Evolutionary conservation across 768 basidiomycete species (phyloP), one percentile per base, ranked within the genome.

Genomic region (Termitomyces sp.): DNA sequence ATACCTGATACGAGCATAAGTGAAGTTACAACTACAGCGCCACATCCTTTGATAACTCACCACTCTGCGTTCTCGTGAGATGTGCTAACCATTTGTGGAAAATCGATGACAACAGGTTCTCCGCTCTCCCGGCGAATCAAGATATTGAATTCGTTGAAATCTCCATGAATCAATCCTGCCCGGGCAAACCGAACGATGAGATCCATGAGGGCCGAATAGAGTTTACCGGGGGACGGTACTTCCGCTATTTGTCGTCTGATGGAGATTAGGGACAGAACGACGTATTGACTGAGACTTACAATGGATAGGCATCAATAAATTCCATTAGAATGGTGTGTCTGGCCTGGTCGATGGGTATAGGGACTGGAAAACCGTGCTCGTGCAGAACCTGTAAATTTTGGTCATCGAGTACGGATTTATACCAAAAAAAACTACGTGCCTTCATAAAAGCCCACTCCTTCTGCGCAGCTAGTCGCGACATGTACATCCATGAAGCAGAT

Each of bases 371-470:
- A 5, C 81, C 85, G 65, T 98, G 88, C 63, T 95, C 90, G 66
- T 96, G 82, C 19, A 99, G 78, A 27, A 97, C 87, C 96, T 98
- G 63, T 5, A 41, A 8, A 35, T 32, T 43, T 53, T n/a, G 40
- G 42, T 40, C 14, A 25, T 27, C 3, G 10, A 37, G 17, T 34
- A 38, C 19, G 34, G 38, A 49, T 42, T 50, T 4, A 53, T 9
- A 37, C n/a, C 25, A n/a, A 38, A 40, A 32, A 5, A 56, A 7
- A 9, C 23, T 51, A 10, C 62, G 27, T 47, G 93, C 96, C 81
- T 97, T 98, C 92, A 99, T 96, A 71, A 98, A 99, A 1, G 92
- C 93, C 83, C 87, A 99, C 69, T 99, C 97, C 68, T 98, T 98
- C 75, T 96, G 89, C 9, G 97, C 97, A 17, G 95, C 89, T 45